Conservation (phyloP, 306 rosid genomes). For the Cucurbita argyrosperma region DNA sequence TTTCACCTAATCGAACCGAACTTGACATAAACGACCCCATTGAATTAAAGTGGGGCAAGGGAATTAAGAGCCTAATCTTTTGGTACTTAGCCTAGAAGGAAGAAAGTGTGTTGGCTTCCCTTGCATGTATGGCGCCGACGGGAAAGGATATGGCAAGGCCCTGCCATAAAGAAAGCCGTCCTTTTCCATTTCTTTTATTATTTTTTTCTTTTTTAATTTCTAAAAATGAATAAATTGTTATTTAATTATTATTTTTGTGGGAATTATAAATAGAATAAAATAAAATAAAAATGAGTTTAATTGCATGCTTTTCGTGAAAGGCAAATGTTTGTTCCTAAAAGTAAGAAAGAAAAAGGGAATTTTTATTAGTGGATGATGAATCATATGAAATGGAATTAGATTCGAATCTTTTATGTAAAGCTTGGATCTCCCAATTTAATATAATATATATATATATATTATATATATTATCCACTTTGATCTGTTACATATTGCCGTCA, state of each 20-base stretch:
- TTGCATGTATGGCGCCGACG: conserved; percentile 3
- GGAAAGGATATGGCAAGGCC: not conserved
- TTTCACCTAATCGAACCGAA: not conserved
- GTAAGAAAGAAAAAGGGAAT: not conserved
- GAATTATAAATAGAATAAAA: not conserved
- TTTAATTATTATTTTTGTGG: not conserved
- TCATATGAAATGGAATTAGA: not conserved
- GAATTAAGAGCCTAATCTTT: not conserved
- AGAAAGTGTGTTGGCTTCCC: not conserved
- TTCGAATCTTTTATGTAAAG: conserved; percentile 2
- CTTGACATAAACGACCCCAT: not conserved
- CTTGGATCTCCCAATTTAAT: not conserved
- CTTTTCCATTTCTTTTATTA: not conserved
- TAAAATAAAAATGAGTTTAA: not conserved
- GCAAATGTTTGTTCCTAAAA: not conserved
- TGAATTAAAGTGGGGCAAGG: not conserved
- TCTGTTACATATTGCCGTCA: too few relatives aligned
- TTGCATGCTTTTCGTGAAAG: conserved; percentile 1
- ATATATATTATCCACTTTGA: too few relatives aligned
- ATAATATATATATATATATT: not conserved
- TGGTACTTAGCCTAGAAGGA: not conserved
- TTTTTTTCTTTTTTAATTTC: too few relatives aligned
- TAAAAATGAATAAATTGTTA: not conserved
- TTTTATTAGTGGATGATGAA: not conserved
- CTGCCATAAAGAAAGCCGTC: not conserved